Base-by-base conservation (phyloP, 306 rosid species). In the Trifolium dubium region DNA sequence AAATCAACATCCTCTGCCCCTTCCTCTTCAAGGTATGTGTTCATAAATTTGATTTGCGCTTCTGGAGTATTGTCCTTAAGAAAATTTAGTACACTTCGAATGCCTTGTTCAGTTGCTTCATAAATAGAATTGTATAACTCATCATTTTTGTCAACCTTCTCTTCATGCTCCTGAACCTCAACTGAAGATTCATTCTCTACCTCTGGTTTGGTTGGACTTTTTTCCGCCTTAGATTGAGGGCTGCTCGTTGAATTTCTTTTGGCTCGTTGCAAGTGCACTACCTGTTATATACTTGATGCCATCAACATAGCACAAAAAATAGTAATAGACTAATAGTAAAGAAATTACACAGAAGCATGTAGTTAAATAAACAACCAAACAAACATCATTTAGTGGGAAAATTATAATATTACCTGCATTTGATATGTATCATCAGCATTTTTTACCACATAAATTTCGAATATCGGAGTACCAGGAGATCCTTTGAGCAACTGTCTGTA, bases 51-150 rank as follows among this genome's bases (percentile, higher is more conserved):
- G 51, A 94, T 78, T 76, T 94, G 91, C 83, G 91, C 77, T 73
- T 97, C 98, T 10, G 98, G 97, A 85, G 91, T 87, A 82, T 94
- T 94, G 54, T 91, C 93, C 84, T 91, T 91, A 13, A 94, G 86
- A 84, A 93, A 93, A 71, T 91, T 86, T 71, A 93, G 84, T 71
- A 93, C 93, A 56, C 92, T 89, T 85, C 86, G 89, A 82, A 91
- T 89, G 23, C 98, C 97, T 83, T 93, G 85, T 90, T 93, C 97
- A 63, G 96, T 85, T 67, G 83, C 93, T 80, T 78, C 93, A 81
- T 93, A 97, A 50, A 85, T 66, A 73, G 79, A 86, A 64, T 72
- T 81, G 66, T 78, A 91, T 79, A 87, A 88, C 81, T 89, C 92
- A 63, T 90, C 92, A 46, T 79, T 76, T 64, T 28, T 85, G 77